Evolutionary conservation across 257 asterid species (phyloP).

Genomic region (Solanum arcanum): DNA sequence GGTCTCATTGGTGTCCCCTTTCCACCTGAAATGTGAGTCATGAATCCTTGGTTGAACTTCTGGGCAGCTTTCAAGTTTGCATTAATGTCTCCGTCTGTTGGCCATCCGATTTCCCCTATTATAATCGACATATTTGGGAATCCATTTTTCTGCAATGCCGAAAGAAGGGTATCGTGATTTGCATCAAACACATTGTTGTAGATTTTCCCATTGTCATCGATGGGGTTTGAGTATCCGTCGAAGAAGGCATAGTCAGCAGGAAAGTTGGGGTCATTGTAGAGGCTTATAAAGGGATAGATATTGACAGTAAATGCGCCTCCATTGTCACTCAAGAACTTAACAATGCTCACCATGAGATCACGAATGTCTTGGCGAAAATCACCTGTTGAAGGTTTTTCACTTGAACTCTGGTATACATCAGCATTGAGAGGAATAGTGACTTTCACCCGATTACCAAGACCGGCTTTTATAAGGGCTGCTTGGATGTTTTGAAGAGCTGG

Average conservation of each 20-base stretch:
- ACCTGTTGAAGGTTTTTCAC: slow-evolving; percentile 51
- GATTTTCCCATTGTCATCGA: slow-evolving; percentile 40
- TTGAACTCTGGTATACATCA: slow-evolving; percentile 53
- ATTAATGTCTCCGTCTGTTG: slow-evolving; percentile 51
- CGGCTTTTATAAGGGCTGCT: slow-evolving; percentile 73
- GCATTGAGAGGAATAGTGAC: slow-evolving; percentile 70
- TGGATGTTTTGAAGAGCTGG: slow-evolving; percentile 66
- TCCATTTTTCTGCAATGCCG: slow-evolving; percentile 56
- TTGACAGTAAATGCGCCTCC: slow-evolving; percentile 62
- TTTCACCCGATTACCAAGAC: slow-evolving; percentile 45
- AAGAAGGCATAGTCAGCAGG: slow-evolving; percentile 72
- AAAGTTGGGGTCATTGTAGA: slow-evolving; percentile 51
- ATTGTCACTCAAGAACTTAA: slow-evolving; percentile 37
- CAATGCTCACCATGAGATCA: slow-evolving; percentile 40
- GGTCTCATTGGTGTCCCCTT: slow-evolving; percentile 68
- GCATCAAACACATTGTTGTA: slow-evolving; percentile 69
- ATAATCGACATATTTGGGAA: slow-evolving; percentile 39
- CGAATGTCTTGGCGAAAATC: slow-evolving; percentile 49
- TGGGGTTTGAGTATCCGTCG: slow-evolving; percentile 45
- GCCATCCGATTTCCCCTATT: slow-evolving; percentile 82
- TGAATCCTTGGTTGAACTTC: slow-evolving; percentile 61
- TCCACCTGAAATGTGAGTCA: slow-evolving; percentile 29
- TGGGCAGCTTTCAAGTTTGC: slow-evolving; percentile 45
- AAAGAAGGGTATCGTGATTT: slow-evolving; percentile 56
- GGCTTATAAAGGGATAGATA: slow-evolving; percentile 77